Base-by-base conservation (phyloP, 2,329 filamentous ascomycete species). In the Verticillium nonalfalfae region DNA sequence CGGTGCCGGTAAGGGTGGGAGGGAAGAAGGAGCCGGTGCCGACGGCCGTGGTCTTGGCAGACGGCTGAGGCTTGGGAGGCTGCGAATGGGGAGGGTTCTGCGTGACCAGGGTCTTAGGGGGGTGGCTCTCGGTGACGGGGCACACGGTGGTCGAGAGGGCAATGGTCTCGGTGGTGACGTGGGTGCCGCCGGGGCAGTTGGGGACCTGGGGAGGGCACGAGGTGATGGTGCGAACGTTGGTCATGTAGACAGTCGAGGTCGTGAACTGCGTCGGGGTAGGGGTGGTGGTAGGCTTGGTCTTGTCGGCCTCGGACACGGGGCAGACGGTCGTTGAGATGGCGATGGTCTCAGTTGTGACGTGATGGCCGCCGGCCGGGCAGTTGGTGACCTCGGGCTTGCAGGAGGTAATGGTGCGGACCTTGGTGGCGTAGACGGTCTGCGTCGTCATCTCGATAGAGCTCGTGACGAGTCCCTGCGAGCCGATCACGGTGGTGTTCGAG, bases 131-230 rank as follows among this genome's bases (percentile, higher is more conserved):
- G 13, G 60, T 63, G 26, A 64, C 57, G 21, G 61, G 63, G 76
- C 76, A 75, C 34, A 64, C 57, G 55, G 63, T 62, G 72, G 75
- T 78, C 61, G 75, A 75, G 68, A 75, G 65, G 60, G 72, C 69
- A 60, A 75, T 59, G 63, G 73, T 74, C 71, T 74, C 70, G 60
- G 76, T 78, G 63, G 72, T 76, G 69, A 71, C 72, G 67, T 70
- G 71, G 39, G 74, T 54, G 18, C 56, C 60, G 50, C 13, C 21
- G 13, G 39, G 26, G 59, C 63, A 64, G 54, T 40, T 15, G 54
- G 62, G 54, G 3, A 59, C 59, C 15, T 59, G 57, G 21, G 59
- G 52, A 14, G 54, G 31, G 45, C 66, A 67, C 10, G 58, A 34
- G 18, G 63, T 66, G 40, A 66, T 52, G 59, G 65, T 66, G 52